phyloP scores from a whole-genome alignment of 2,329 filamentous ascomycete genomes.

The Lachnum nothofagi region DNA sequence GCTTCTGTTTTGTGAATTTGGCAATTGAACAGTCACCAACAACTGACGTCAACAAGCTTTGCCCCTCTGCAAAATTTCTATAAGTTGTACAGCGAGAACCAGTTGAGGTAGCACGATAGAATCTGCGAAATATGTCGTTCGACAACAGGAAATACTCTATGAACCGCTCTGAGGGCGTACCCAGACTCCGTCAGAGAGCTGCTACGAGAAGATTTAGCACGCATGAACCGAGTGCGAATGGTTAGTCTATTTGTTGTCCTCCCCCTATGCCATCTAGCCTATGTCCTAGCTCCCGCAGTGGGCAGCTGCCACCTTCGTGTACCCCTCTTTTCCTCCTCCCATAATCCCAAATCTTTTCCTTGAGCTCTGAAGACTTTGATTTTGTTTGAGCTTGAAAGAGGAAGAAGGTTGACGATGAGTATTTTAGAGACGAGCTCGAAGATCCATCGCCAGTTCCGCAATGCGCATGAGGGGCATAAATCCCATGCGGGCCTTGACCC shows the following conservation, averaged over 20 bases:
- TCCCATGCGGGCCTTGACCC: slow-evolving; percentile 88
- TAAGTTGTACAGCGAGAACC: too few relatives aligned
- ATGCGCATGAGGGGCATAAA: slow-evolving; percentile 83
- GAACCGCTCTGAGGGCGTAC: slow-evolving; percentile 60
- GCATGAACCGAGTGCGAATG: slow-evolving; percentile 51
- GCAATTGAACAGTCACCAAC: too few relatives aligned
- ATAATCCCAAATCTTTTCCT: too few relatives aligned
- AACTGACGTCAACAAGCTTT: too few relatives aligned
- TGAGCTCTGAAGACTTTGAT: too few relatives aligned
- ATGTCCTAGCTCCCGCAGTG: too few relatives aligned
- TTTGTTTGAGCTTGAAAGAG: too few relatives aligned
- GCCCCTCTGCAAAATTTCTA: too few relatives aligned
- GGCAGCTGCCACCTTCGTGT: neutral
- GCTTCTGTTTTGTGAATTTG: too few relatives aligned
- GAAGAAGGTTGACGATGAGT: neutral
- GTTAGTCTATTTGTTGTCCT: slow-evolving; percentile 39
- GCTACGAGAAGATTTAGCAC: slow-evolving; percentile 52
- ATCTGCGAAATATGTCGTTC: slow-evolving; percentile 40
- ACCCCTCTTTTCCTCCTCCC: slow-evolving; percentile 8
- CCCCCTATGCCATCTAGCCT: too few relatives aligned
- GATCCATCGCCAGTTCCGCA: slow-evolving; percentile 83
- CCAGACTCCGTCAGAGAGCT: slow-evolving; percentile 41
- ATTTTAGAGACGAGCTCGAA: slow-evolving; percentile 69
- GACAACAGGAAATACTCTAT: slow-evolving; percentile 61
- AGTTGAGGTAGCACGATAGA: too few relatives aligned